Evolutionary conservation across 2,329 filamentous ascomycete genomes (phyloP), one percentile per base, ranked within the genome.

Genomic region (Dactylellina cionopaga): DNA sequence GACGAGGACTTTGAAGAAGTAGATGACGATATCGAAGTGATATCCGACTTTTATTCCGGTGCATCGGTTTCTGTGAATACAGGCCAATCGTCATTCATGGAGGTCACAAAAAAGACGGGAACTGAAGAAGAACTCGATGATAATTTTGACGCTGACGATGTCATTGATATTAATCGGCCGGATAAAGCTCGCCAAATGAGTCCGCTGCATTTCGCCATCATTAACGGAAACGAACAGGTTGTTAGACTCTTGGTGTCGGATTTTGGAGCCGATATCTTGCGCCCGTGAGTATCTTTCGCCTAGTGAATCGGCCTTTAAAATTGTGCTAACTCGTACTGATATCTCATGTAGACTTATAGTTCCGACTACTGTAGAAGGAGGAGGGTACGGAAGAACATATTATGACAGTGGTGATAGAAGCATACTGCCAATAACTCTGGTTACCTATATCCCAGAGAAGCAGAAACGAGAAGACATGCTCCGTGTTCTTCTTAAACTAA

Each of bases 201-300:
- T 9, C 87, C 92, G 0, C 83, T 96, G 2, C 92, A 96, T 79
- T 84, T 92, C 25, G 92, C 92, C 4, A 92, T 96, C 71, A 79
- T 91, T 0, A 86, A 87, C 65, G 91, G 91, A 0, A 88, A 95
- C 75, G 82, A 85, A 27, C 85, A 89, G 2, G 85, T 88, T 10
- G 90, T 94, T 11, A 86, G 88, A 64, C 79, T 87, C 24, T 85
- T 96, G 41, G 84, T 84, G 0, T 77, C 81, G 69, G 82, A 89
- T 73, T 95, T 91, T 77, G 92, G 91, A 5, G 90, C 91, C 2
- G 91, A 96, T 79, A 84, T 90, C 0, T 82, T 93, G 9, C 82
- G 92, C 15, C 91, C 91, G 95, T 78, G 93, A 92, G 79, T 83
- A 90, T 25, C 9, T 19, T 35, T 10, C 22, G n/a, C 3, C 9